Base-by-base conservation (phyloP, 352 stramenopile genomes). In the Blastocystis sp. region DNA sequence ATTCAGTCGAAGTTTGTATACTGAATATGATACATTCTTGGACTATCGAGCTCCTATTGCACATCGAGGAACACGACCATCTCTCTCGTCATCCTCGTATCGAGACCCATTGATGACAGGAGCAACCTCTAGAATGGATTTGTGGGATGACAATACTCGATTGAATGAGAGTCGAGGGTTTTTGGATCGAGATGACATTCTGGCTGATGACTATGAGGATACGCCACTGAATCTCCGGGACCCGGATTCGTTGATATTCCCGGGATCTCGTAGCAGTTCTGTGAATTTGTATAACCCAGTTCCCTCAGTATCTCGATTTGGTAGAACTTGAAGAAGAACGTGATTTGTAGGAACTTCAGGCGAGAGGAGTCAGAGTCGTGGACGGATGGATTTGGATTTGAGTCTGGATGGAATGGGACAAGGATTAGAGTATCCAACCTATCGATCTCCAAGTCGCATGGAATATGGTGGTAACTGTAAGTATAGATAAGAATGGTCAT, bases 191-290 rank as follows among this genome's bases (percentile, higher is more conserved):
- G 71, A 83, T 37, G 43, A 49, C 14, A 83, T 83, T 21, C 16
- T 74, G 63, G 29, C 65, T 24, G 51, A 83, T n/a, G 71, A 83
- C 9, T 52, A 52, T 24, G 71, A 83, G 29, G 71, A 83, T 42
- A 32, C 58, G 7, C 71, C 71, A n/a, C 52, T 63, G 49, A 83
- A 35, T 19, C 21, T 83, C 9, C 71, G 54, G 14, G 71, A 83
- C 35, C 71, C 51, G 3, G 71, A 83, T 19, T 42, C 49, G 0
- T 24, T 83, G 7, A 56, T 83, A 49, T 83, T 83, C 49, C 71
- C 71, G 12, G 27, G 29, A 1, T 67, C 51, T 35, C 71, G 71
- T 32, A 65, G 43, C 5, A 57, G 42, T 37, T 66, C 71, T 43
- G 71, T 67, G 5, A 29, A 35, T 14, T 24, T 61, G 3, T 32